A percentile compares a stretch with the other conserved stretches of the same genome.
These are phyloP conservation scores for Fusarium agapanthi DNA, from an alignment of 2,329 filamentous ascomycete genomes.

Conservation along the genomic window DNA sequence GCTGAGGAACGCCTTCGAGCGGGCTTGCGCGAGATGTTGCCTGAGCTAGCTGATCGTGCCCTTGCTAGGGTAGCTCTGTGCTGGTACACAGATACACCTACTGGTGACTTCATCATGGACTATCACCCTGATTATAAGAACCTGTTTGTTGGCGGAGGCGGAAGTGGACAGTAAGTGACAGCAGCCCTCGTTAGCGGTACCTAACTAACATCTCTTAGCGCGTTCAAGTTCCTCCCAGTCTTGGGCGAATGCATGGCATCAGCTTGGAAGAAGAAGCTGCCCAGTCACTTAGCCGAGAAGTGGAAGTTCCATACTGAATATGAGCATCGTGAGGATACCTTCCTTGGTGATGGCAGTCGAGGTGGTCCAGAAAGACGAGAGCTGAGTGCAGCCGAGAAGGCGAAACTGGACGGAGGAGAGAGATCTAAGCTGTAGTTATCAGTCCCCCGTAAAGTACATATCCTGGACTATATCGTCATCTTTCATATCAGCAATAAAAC, in stretches of 20 bases:
- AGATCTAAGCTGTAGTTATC: neutral
- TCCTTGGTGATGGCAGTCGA: slow-evolving; percentile 30
- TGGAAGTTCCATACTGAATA: slow-evolving; percentile 29
- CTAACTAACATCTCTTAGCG: slow-evolving; percentile 1
- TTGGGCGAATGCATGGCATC: slow-evolving; percentile 17
- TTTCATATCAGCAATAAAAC: neutral
- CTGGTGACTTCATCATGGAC: slow-evolving; percentile 36
- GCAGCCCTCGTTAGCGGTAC: fast-evolving
- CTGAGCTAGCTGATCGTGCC: slow-evolving; percentile 24
- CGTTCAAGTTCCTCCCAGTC: slow-evolving; percentile 33
- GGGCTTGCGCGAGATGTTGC: slow-evolving; percentile 24
- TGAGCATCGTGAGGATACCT: slow-evolving; percentile 11
- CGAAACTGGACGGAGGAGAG: neutral
- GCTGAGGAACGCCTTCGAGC: slow-evolving; percentile 19
- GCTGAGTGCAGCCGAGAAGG: neutral
- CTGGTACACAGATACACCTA: slow-evolving; percentile 36
- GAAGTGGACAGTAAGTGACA: slow-evolving; percentile 32
- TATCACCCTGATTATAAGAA: slow-evolving; percentile 35
- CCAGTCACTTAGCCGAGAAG: slow-evolving; percentile 13
- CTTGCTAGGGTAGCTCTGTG: slow-evolving; percentile 19
- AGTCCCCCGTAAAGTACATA: too few species aligned
- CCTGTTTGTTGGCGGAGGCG: slow-evolving; percentile 25
- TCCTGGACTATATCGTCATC: fast-evolving
- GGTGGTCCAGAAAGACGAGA: slow-evolving; percentile 25
- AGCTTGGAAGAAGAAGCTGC: slow-evolving; percentile 8